Base-by-base conservation (phyloP, 345 rosid species). In the Citrus australasica region DNA sequence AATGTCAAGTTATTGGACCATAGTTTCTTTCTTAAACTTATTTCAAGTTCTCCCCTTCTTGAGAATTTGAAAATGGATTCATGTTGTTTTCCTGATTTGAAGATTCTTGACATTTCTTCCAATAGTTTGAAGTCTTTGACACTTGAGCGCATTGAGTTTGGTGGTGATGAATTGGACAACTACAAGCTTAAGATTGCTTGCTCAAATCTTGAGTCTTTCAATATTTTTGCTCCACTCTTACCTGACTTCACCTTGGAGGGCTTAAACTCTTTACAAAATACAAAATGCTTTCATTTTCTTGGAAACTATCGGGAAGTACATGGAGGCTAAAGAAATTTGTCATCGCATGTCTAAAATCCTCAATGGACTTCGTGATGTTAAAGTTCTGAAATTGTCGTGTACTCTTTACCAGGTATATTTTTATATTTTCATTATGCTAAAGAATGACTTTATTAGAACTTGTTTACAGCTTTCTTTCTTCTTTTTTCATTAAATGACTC, bases 181-280 rank as follows among this genome's bases (percentile, higher is more conserved):
- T 42, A 38, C 37, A 46, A 46, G 71, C 19, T 64, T 30, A 75
- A 75, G 32, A 6, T 64, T 48, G 28, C 61, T 75, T 28, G 46
- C 27, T 38, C 77, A 74, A 74, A 62, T 59, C 68, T 74, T 7
- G 16, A 27, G 40, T 27, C 78, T 27, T 74, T 75, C 37, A 27
- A 24, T 27, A 28, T 61, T 9, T 5, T 42, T 7, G 58, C 38
- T 75, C n/a, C 40, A 9, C 9, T 19, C 0, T 25, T 59, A 6
- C 27, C 6, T 0, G 58, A 42, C 7, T 42, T 24, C 40, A 42
- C 30, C 32, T 59, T 75, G 21, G 60, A 75, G 30, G 30, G 33
- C 27, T 8, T 63, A 42, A 38, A 67, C 28, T 64, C 13, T 11
- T 13, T n/a, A n/a, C n/a, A n/a, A n/a, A n/a, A n/a, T 75, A 8